Conservation (phyloP, 2,329 filamentous ascomycete genomes). For the Cladosporium colombiae region DNA sequence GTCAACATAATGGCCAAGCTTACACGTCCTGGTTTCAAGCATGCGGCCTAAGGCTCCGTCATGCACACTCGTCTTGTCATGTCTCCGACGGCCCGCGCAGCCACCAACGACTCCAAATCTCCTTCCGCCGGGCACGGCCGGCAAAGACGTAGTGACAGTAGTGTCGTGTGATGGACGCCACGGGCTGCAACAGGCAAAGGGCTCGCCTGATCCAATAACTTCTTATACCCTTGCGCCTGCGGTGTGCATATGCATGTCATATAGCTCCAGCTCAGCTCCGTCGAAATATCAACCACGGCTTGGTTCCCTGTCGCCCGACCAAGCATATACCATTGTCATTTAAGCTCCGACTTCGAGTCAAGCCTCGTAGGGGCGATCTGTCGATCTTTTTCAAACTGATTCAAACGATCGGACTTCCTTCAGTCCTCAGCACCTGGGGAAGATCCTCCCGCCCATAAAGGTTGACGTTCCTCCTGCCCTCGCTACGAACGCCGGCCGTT, state of each 20-base stretch:
- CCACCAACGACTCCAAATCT: slow-evolving; percentile 4
- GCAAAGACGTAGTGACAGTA: background rate
- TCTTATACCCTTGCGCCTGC: background rate
- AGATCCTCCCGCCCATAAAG: slow-evolving; percentile 15
- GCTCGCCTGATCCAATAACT: slow-evolving; percentile 3
- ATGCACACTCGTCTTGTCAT: background rate
- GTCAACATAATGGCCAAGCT: background rate
- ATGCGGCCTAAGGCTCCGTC: background rate
- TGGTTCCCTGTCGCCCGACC: background rate
- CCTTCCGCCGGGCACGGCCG: slow-evolving; percentile 2
- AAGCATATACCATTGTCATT: background rate
- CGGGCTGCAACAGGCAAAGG: background rate
- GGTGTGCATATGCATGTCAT: slow-evolving; percentile 5
- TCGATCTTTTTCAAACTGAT: slow-evolving; percentile 5
- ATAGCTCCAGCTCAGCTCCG: slow-evolving; percentile 6
- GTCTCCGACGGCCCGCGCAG: background rate
- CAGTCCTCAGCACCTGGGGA: slow-evolving; percentile 13
- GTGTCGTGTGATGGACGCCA: slow-evolving; percentile 7
- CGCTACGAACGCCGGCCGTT: slow-evolving; percentile 7
- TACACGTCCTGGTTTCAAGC: background rate
- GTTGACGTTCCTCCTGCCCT: background rate
- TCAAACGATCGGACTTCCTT: slow-evolving; percentile 4
- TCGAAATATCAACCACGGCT: background rate
- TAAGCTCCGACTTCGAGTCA: slow-evolving; percentile 8
- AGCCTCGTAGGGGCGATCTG: slow-evolving; percentile 5